phyloP scores from a whole-genome alignment of 371 early-diverging fungal genomes.

The Choanephora cucurbitarum region DNA sequence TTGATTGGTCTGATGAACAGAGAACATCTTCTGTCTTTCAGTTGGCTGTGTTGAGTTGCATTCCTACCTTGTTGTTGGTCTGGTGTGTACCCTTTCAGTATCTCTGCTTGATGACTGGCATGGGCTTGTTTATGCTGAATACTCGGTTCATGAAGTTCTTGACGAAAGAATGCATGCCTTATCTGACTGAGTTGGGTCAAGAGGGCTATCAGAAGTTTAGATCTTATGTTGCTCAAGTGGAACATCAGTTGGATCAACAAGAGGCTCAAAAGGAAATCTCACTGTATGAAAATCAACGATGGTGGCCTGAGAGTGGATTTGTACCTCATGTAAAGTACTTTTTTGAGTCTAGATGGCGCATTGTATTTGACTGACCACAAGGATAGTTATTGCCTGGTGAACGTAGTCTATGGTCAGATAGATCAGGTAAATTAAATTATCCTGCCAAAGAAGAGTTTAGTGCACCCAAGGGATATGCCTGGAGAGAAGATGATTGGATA shows the following conservation, averaged over 20 bases:
- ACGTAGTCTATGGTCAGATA: constrained; percentile 41
- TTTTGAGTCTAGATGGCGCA: too few species aligned
- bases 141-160: constrained; percentile 44
- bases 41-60: constrained; percentile 8
- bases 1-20: constrained; percentile 45
- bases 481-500: constrained; percentile 47
- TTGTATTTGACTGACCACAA: too few species aligned
- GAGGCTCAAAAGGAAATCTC: constrained; percentile 28
- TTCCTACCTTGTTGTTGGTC: constrained; percentile 7
- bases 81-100: constrained; percentile 38
- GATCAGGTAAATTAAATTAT: constrained; percentile 29
- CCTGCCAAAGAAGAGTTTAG: constrained; percentile 37
- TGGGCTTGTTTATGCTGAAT: constrained; percentile 36
- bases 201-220: constrained; percentile 12
- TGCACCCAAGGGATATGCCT: constrained; percentile 44
- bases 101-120: constrained; percentile 30
- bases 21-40: constrained; percentile 41
- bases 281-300: constrained; percentile 50
- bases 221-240: constrained; percentile 27
- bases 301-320: constrained; percentile 48
- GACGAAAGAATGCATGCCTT: constrained; percentile 34
- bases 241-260: constrained; percentile 30
- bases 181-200: constrained; percentile 26
- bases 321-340: constrained; percentile 25
- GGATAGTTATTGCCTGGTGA: constrained; percentile 28